Base-by-base conservation (phyloP, 306 rosid genomes). In the Vigna angularis region DNA sequence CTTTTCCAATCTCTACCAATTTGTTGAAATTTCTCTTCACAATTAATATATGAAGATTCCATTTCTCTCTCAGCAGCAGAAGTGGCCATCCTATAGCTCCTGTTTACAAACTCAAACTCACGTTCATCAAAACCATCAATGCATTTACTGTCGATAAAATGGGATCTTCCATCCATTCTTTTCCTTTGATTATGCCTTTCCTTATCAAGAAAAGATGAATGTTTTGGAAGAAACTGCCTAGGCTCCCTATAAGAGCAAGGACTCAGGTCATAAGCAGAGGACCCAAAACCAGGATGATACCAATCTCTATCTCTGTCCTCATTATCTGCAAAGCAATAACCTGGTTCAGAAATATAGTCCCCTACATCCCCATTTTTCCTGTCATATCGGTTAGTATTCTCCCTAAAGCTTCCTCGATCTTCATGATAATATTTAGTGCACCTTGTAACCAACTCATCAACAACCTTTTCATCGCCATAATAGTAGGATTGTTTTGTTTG, bases 181-280 rank as follows among this genome's bases (percentile, higher is more conserved):
- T 77, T 57, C 65, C 82, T 79, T 42, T 18, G 81, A 72, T 76
- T 40, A 80, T 48, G 74, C 53, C 87, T 81, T 70, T 70, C 82
- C 67, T 68, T 53, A 66, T 63, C 55, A 72, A 80, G 79, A 70
- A 53, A 68, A 56, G 70, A 69, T 64, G 81, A 79, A 72, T 74
- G 79, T 71, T 70, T 84, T n/a, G 86, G 78, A 72, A 20, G 67
- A 83, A 81, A 77, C 34, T 78, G 76, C 68, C 85, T 83, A 58
- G 89, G 71, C 68, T 85, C 86, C 81, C 85, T 74, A 22, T 56
- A 76, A 9, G 87, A 58, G 55, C 20, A 67, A 74, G 81, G 82
- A 82, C 55, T 81, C 63, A 10, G n/a, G 63, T 83, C 81, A 72
- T 79, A 81, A 53, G 64, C 50, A 71, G 74, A 75, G 72, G 36